Conservation (phyloP, 1,284 basidiomycete genomes). For the Puccinia hordei region DNA sequence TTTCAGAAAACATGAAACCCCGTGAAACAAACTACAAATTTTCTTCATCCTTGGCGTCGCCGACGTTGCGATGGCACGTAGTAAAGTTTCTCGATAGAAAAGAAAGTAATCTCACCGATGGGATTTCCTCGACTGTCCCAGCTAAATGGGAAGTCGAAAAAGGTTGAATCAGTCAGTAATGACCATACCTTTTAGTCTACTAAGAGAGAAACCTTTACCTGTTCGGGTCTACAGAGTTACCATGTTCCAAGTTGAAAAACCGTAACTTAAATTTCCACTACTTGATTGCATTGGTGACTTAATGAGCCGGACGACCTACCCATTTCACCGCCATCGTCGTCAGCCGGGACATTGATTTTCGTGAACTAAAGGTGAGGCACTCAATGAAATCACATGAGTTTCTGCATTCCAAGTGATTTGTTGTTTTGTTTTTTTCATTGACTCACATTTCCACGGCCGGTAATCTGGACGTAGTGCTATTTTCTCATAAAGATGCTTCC, state of each 20-base stretch:
- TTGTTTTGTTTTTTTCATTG: not conserved
- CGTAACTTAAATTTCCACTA: not conserved
- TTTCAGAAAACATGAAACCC: no score
- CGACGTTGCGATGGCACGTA: not conserved
- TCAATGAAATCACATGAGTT: not conserved
- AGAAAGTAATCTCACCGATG: not conserved
- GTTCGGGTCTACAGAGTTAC: slow-evolving; percentile 17
- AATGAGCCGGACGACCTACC: not conserved
- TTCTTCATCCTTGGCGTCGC: not conserved
- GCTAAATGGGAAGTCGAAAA: not conserved
- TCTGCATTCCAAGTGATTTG: not conserved
- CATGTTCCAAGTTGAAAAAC: not conserved
- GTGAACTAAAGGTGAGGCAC: slow-evolving; percentile 35
- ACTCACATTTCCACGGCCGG: slow-evolving; percentile 46
- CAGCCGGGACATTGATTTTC: slow-evolving; percentile 30
- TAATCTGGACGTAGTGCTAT: slow-evolving; percentile 49
- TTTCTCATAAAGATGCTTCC: not conserved
- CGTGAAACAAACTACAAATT: not conserved
- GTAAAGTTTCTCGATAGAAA: not conserved
- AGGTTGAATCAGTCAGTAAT: not conserved
- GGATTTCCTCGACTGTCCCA: slow-evolving; percentile 7
- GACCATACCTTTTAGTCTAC: not conserved
- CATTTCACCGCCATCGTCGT: slow-evolving; percentile 46
- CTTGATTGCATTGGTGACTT: not conserved
- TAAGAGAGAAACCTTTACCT: not conserved